phyloP scores from a whole-genome alignment of 2,329 filamentous ascomycete genomes.

The Neodidymelliopsis sp. region DNA sequence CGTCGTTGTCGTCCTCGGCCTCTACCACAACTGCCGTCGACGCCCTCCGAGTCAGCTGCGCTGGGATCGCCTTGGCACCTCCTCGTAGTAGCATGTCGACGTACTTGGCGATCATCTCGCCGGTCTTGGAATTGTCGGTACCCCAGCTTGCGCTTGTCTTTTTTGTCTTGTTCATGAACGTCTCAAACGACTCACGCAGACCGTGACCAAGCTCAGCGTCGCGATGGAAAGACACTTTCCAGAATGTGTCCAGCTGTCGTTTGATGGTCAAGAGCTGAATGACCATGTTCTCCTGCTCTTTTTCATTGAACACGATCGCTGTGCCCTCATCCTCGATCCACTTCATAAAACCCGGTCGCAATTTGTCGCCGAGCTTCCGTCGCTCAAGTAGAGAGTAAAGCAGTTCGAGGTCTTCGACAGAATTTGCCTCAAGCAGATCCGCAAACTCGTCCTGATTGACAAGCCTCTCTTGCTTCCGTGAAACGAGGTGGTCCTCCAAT shows the following conservation, averaged over 20 bases:
- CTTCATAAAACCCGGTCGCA: constrained; percentile 76
- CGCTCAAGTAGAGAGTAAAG: constrained; percentile 81
- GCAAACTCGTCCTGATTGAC: constrained; percentile 71
- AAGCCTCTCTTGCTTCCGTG: constrained; percentile 64
- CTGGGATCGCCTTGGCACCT: constrained; percentile 82
- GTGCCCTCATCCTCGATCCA: constrained; percentile 82
- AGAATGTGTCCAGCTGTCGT: constrained; percentile 76
- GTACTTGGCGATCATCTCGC: constrained; percentile 98
- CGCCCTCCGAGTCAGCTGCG: constrained; percentile 65
- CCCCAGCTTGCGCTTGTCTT: constrained; percentile 75
- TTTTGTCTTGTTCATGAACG: constrained; percentile 89
- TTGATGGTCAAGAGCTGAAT: constrained; percentile 82
- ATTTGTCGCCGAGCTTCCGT: constrained; percentile 71
- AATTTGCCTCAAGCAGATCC: constrained; percentile 74
- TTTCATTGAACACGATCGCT: constrained; percentile 79
- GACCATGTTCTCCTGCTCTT: constrained; percentile 85
- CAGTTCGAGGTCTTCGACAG: constrained; percentile 73
- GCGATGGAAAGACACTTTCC: constrained; percentile 76
- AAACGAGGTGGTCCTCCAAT: constrained; percentile 76
- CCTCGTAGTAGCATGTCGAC: constrained; percentile 88
- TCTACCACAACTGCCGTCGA: constrained; percentile 63
- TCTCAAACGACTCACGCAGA: constrained; percentile 84
- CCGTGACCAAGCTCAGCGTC: constrained; percentile 80
- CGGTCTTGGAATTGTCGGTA: constrained; percentile 89
- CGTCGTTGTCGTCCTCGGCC: constrained; percentile 65